Evolutionary conservation across 495 filamentous ascomycete genomes (phyloP).

Genomic region (Neurospora discreta): DNA sequence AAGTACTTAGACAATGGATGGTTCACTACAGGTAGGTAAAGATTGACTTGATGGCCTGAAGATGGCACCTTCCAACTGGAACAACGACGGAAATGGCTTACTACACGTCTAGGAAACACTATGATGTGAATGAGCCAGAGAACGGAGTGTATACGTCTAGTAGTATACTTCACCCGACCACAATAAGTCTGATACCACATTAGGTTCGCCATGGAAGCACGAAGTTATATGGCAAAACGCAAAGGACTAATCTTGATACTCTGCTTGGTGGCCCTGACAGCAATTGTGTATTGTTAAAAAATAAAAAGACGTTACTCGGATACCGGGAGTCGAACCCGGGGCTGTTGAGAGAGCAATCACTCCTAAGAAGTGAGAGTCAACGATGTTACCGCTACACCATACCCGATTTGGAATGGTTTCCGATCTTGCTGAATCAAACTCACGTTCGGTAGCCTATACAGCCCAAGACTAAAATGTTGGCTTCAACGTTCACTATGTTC

Average conservation of each 20-base stretch:
- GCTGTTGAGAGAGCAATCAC: no score
- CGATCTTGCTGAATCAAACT: no score
- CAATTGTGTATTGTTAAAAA: neutral
- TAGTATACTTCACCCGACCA: neutral
- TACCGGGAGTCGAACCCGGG: neutral
- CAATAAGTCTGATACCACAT: neutral
- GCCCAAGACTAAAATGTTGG: neutral
- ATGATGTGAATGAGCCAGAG: neutral
- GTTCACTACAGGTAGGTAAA: neutral
- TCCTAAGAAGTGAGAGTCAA: neutral
- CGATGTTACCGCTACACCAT: neutral
- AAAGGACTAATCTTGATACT: neutral
- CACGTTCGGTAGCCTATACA: no score
- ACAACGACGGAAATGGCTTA: neutral
- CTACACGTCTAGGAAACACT: neutral
- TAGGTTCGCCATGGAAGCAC: no score
- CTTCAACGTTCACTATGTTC: neutral
- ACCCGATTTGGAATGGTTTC: neutral
- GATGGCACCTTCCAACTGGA: neutral
- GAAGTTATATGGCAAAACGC: no score
- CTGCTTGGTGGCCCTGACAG: neutral
- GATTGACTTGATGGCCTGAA: neutral
- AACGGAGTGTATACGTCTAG: no score
- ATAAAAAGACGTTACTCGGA: neutral
- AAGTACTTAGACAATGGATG: neutral